Evolutionary conservation across 108 stramenopile genomes (phyloP).

Genomic region (Skeletonema grethae): DNA sequence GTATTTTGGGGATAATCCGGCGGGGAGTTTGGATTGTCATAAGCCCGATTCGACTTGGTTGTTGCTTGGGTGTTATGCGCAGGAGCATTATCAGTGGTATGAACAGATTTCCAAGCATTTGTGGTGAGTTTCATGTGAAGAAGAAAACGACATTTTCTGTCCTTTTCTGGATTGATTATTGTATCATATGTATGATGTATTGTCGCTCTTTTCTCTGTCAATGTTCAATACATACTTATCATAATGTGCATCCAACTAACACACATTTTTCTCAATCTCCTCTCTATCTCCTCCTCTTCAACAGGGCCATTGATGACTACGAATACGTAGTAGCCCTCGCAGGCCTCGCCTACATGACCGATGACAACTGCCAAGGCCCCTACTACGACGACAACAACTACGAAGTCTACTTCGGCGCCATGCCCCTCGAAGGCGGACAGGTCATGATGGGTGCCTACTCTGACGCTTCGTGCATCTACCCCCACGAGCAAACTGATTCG

Average conservation of each 20-base stretch:
- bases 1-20: constrained; percentile 66
- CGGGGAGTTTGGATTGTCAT: constrained; percentile 72
- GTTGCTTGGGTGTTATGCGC: constrained; percentile 84
- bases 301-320: constrained; percentile 78
- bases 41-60: constrained; percentile 76
- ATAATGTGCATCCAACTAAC: too few relatives aligned
- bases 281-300: not conserved
- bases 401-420: constrained; percentile 67
- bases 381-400: constrained; percentile 61
- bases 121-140: constrained; percentile 46
- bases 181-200: not conserved
- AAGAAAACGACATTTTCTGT: too few relatives aligned
- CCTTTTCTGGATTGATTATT: not conserved
- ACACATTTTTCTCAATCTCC: not conserved
- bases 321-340: constrained; percentile 84
- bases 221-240: not conserved
- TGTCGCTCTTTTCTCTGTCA: not conserved
- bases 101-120: constrained; percentile 92
- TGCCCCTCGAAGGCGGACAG: constrained; percentile 55
- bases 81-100: constrained; percentile 89
- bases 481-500: constrained; percentile 46
- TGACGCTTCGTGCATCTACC: constrained; percentile 61
- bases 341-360: constrained; percentile 85
- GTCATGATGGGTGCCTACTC: constrained; percentile 80
- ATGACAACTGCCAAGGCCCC: constrained; percentile 66